Percentiles rank a stretch among this genome's conserved stretches.
These are phyloP conservation scores for Coemansia nantahalensis DNA, from an alignment of 192 early-diverging fungal species.

Conservation along the genomic window DNA sequence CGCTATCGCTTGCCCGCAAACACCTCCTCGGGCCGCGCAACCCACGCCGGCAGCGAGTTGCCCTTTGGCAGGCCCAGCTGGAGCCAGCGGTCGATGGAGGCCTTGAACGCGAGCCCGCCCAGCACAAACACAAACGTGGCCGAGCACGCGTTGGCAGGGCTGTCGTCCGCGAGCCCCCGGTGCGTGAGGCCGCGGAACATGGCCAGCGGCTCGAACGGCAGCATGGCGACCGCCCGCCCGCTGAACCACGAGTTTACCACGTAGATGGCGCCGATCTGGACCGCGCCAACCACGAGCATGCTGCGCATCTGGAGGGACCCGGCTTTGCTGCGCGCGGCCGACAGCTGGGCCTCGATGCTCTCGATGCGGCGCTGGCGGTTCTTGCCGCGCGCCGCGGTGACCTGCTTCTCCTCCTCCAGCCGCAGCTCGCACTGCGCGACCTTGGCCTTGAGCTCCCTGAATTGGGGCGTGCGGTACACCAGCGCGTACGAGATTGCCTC, in stretches of 20 bases:
- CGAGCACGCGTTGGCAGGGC: conserved; percentile 37
- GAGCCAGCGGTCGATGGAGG: conserved; percentile 38
- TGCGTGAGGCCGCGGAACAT: conserved; percentile 47
- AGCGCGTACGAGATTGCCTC: conserved; percentile 46
- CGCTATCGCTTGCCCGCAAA: conserved; percentile 21
- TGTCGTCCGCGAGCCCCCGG: conserved; percentile 41
- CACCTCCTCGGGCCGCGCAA: conserved; percentile 43
- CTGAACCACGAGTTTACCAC: conserved; percentile 22
- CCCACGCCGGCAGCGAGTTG: conserved; percentile 45
- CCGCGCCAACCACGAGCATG: conserved; percentile 36
- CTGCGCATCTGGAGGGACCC: conserved; percentile 40
- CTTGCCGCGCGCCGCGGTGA: conserved; percentile 11
- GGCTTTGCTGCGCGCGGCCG: conserved; percentile 40
- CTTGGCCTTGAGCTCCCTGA: conserved; percentile 45
- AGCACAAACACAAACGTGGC: conserved; percentile 53
- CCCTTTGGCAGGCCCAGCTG: conserved; percentile 51
- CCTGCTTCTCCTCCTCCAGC: conserved; percentile 35
- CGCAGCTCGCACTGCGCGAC: conserved; percentile 32
- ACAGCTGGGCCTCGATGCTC: conserved; percentile 40
- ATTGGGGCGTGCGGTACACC: conserved; percentile 44
- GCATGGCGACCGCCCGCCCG: conserved; percentile 24
- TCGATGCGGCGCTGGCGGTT: conserved; percentile 49
- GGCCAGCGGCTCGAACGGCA: conserved; percentile 44
- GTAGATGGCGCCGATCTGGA: conserved; percentile 43
- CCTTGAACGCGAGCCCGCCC: conserved; percentile 42